A percentile compares a stretch with the other conserved stretches of the same genome.
phyloP scores from a whole-genome alignment of 495 filamentous ascomycete genomes.

The Lentithecium fluviatile region DNA sequence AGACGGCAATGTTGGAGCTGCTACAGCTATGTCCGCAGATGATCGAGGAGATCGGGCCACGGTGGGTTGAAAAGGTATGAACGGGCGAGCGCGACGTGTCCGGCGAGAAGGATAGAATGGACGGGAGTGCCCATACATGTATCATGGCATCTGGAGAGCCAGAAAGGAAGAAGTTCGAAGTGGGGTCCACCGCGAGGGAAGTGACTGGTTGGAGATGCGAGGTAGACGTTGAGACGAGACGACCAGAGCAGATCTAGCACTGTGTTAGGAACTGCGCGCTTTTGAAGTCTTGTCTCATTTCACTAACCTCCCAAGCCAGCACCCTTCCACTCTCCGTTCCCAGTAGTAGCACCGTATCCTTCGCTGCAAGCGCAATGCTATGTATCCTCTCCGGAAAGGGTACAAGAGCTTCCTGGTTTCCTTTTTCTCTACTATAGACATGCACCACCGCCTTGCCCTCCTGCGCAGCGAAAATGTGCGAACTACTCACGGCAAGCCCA shows the following conservation, averaged over 20 bases:
- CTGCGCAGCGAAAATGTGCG: conserved; percentile 89
- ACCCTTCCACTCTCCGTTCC: conserved; percentile 86
- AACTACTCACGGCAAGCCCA: conserved; percentile 74
- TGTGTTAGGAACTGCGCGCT: neutral
- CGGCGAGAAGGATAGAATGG: conserved; percentile 65
- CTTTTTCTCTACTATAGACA: conserved; percentile 79
- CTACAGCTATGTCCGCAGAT: conserved; percentile 65
- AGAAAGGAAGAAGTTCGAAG: conserved; percentile 75
- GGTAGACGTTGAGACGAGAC: conserved; percentile 81
- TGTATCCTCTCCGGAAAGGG: conserved; percentile 83
- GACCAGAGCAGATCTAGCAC: conserved; percentile 72
- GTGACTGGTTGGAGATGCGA: conserved; percentile 86
- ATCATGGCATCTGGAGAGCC: conserved; percentile 87
- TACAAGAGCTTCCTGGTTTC: conserved; percentile 80
- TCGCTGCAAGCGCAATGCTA: conserved; percentile 62
- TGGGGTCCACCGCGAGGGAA: conserved; percentile 67
- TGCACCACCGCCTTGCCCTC: conserved; percentile 87
- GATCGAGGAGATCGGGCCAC: conserved; percentile 72
- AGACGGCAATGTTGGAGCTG: conserved; percentile 71
- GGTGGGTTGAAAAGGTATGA: conserved; percentile 73
- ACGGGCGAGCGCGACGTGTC: conserved; percentile 49
- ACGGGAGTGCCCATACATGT: conserved; percentile 81
- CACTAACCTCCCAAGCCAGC: conserved; percentile 86
- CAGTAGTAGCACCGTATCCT: conserved; percentile 65
- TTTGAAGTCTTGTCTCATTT: neutral